Percentiles rank a stretch among this genome's conserved stretches.
Conservation (phyloP, 1,139 yeast species). For the Nematodospora anomalae region DNA sequence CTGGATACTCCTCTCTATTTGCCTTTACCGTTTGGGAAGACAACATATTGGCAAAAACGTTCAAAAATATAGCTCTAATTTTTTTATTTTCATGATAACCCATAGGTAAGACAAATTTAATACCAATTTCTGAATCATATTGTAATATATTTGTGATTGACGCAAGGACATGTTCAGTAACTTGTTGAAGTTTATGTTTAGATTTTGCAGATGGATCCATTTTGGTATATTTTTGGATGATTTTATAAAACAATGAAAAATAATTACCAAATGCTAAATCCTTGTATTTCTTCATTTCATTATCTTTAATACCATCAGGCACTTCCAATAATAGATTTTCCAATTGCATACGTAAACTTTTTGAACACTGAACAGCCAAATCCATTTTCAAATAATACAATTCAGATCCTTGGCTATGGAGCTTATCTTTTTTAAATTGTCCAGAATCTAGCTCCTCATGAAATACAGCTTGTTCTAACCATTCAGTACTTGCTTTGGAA, state of each 20-base stretch:
- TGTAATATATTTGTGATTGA: constrained; percentile 69
- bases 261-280: constrained; percentile 69
- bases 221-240: constrained; percentile 60
- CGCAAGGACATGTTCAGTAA: constrained; percentile 66
- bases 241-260: constrained; percentile 68
- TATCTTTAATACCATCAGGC: constrained; percentile 58
- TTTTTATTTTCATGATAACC: constrained; percentile 71
- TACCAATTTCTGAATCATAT: constrained; percentile 75
- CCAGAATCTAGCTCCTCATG: constrained; percentile 21
- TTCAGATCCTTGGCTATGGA: constrained; percentile 35
- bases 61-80: constrained; percentile 70
- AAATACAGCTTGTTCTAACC: constrained; percentile 64
- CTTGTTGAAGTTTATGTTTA: constrained; percentile 53
- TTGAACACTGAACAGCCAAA: constrained; percentile 65
- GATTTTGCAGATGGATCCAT: constrained; percentile 26
- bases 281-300: constrained; percentile 57
- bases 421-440: constrained; percentile 8
- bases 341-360: constrained; percentile 55
- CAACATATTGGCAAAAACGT: constrained; percentile 70
- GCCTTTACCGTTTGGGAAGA: constrained; percentile 35
- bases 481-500: constrained; percentile 59
- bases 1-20: constrained; percentile 28
- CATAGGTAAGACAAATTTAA: constrained; percentile 72
- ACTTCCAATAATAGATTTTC: constrained; percentile 60
- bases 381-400: constrained; percentile 58